Percentiles rank a stretch among this genome's conserved stretches.
These are phyloP conservation scores for Rhizopogon sp. DNA, from an alignment of 768 basidiomycete species.

Conservation along the genomic window DNA sequence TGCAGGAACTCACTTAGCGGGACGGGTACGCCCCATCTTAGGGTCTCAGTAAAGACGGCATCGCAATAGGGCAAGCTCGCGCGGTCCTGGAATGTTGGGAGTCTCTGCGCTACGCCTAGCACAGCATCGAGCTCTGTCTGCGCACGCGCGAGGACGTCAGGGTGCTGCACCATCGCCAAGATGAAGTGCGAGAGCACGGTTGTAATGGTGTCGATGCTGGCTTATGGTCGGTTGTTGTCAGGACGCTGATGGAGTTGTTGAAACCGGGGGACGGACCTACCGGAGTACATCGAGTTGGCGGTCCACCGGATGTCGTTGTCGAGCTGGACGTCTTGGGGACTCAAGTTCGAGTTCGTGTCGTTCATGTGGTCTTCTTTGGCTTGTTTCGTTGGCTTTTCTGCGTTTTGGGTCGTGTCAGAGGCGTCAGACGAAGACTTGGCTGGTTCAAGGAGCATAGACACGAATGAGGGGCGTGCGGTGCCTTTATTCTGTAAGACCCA, in stretches of 20 bases:
- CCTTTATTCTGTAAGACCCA: constrained; percentile 27
- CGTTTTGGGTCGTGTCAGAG: constrained; percentile 7
- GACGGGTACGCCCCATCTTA: constrained; percentile 54
- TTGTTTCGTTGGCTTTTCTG: constrained; percentile 18
- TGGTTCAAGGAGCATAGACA: constrained; percentile 52
- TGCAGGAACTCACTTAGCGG: constrained; percentile 42
- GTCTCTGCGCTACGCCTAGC: constrained; percentile 42
- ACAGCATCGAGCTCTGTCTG: constrained; percentile 64
- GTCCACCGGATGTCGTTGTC: constrained; percentile 76
- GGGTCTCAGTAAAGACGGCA: constrained; percentile 48
- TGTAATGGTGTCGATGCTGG: constrained; percentile 59
- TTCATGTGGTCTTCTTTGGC: neutral
- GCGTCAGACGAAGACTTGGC: constrained; percentile 8
- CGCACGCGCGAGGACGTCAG: constrained; percentile 50
- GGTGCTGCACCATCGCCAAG: constrained; percentile 61
- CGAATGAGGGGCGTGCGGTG: constrained; percentile 34
- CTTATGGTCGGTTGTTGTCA: constrained; percentile 14
- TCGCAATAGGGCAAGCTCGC: constrained; percentile 52
- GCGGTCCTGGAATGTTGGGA: constrained; percentile 59
- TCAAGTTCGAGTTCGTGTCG: constrained; percentile 1
- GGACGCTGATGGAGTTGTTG: neutral
- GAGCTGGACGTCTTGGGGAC: constrained; percentile 23
- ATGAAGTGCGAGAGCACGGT: constrained; percentile 50
- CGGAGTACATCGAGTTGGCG: constrained; percentile 77
- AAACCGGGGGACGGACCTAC: constrained; percentile 16